Evolutionary conservation across 257 asterid species (phyloP), one percentile per base, ranked within the genome.

Genomic region (Penstemon barbatus): DNA sequence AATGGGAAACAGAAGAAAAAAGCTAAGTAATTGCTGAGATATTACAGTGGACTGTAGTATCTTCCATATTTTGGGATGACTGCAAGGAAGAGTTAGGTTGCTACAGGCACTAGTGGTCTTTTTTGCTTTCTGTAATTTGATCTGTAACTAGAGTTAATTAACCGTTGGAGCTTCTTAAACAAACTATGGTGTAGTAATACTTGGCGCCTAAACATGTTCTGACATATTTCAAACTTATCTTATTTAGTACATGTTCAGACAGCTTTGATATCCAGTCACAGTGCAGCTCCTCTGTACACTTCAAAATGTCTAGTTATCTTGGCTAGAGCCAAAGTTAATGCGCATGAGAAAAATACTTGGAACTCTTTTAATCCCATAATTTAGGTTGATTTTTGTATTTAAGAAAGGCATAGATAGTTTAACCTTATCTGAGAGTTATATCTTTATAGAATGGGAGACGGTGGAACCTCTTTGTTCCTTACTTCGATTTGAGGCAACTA

Each of bases 1-100:
- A 79, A 54, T 2, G 63, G 67, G 74, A 84, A 63, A 67, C 69
- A 75, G 76, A 78, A 79, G 88, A 85, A 75, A 69, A 82, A 72
- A 68, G 81, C 82, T 3, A 77, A 63, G 25, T 85, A 72, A 82
- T 10, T 46, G 62, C 46, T 44, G 56, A 8, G n/a, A 42, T 68
- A 49, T 49, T 45, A 56, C 57, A 25, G 8, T 6, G 66, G 12
- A 10, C 54, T 49, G 15, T 49, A 15, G 4, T 1, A 18, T 10
- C 54, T 49, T 49, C 54, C 54, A 4, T 49, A 4, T 44, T 38
- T 37, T 63, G 50, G 8, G 1, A 38, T 53, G 9, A 48, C 54
- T 12, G 53, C 51, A 48, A 44, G 51, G 51, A 46, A 60, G 8
- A 56, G 38, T 4, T 3, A 25, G 19, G 57, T 43, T 42, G 51